Evolutionary conservation across 139 green algal species (phyloP), one percentile per base, ranked within the genome.

Genomic region (Chlamydomonas schloesseri): DNA sequence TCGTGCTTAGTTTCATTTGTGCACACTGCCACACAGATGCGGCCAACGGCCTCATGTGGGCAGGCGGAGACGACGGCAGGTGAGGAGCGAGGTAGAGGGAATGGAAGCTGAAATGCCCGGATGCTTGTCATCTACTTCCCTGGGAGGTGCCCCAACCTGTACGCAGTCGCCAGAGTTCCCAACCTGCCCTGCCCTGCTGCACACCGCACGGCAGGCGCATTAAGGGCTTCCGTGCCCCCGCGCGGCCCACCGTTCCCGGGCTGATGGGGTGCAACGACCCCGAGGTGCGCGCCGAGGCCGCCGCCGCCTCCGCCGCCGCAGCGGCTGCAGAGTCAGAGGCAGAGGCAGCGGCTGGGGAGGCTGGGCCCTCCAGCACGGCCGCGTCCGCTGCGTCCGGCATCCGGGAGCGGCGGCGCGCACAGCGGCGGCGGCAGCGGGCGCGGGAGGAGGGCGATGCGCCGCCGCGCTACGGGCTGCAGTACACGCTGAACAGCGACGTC

Each of bases 1-100:
- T n/a, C n/a, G 36, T 33, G 24, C 46, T 68, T 28, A 1, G 11
- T 18, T 50, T 8, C 15, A 6, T 80, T 47, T 68, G 73, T 50
- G 42, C 42, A 5, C 8, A 13, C 42, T 50, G 42, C 42, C 42
- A 8, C 13, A n/a, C 73, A 26, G 73, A 82, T 58, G 47, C 55
- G 0, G 24, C 23, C 8, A 71, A 82, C 57, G 75, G 58, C 4
- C 31, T 82, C 34, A 33, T 82, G 36, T 82, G 75, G 75, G 75
- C 33, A 10, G 75, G 34, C 11, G 23, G 13, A 24, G 75, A 57
- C 21, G 58, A 60, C 8, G 75, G 58, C 75, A 65, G 75, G 75
- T 82, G 58, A 24, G 62, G 42, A 50, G 8, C 42, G 42, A 8
- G 42, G 42, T 8, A 50, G n/a, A n/a, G n/a, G n/a, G n/a, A n/a